Evolutionary conservation across 2,329 filamentous ascomycete genomes (phyloP).

Genomic region (Fusarium citri): DNA sequence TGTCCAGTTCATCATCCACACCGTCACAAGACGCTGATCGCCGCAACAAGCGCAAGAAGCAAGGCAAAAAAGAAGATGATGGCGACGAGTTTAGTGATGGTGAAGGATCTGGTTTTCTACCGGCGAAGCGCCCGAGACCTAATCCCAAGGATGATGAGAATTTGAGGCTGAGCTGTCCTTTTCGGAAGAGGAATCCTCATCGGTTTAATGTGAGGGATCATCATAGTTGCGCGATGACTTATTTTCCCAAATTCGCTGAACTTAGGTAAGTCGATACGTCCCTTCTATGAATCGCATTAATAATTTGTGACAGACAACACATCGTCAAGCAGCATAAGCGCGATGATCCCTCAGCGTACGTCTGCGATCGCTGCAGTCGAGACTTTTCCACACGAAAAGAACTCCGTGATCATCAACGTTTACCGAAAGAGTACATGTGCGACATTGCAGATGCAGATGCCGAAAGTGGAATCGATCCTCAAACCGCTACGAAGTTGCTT

Average conservation of each 20-base stretch:
- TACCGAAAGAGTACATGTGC: constrained; percentile 57
- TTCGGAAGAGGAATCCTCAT: constrained; percentile 57
- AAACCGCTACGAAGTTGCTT: constrained; percentile 55
- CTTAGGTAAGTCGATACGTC: constrained; percentile 47
- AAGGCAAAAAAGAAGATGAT: constrained; percentile 46
- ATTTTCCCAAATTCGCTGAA: constrained; percentile 57
- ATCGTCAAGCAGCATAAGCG: constrained; percentile 59
- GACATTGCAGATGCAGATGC: constrained; percentile 56
- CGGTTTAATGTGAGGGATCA: constrained; percentile 61
- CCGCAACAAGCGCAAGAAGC: constrained; percentile 54
- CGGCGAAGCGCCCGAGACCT: constrained; percentile 48
- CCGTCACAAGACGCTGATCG: constrained; percentile 47
- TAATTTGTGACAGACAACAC: constrained; percentile 49
- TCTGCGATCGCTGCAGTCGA: constrained; percentile 56
- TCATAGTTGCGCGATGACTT: constrained; percentile 58
- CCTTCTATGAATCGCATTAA: too few relatives aligned
- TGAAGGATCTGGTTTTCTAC: constrained; percentile 47
- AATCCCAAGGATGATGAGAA: constrained; percentile 54
- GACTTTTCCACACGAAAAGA: constrained; percentile 55
- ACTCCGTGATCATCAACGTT: constrained; percentile 54
- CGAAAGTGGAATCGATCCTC: constrained; percentile 55
- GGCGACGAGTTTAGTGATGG: constrained; percentile 53
- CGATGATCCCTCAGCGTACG: constrained; percentile 55
- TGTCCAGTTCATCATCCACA: constrained; percentile 48
- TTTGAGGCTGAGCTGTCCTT: constrained; percentile 57